A percentile compares a stretch with the other conserved stretches of the same genome.
phyloP scores from a whole-genome alignment of 345 rosid genomes.

The Euphorbia pulcherrima region DNA sequence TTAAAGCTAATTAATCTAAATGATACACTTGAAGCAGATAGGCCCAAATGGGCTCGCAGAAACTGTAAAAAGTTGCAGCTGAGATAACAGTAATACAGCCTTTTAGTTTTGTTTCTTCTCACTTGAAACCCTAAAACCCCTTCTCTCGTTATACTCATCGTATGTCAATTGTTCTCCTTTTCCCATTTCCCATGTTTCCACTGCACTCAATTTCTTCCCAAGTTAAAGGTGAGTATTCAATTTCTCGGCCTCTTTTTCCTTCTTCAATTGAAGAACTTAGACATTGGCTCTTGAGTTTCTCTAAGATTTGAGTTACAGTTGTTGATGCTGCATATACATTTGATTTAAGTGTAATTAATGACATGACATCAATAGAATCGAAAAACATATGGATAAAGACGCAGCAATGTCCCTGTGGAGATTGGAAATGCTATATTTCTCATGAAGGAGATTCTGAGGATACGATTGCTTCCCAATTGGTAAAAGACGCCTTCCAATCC shows the following conservation, averaged over 20 bases:
- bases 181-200: neutral
- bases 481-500: conserved; percentile 32
- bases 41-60: too few species aligned
- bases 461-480: conserved; percentile 37
- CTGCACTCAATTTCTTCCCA: neutral
- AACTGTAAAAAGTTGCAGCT: too few species aligned
- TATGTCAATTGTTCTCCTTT: neutral
- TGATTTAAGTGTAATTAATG: neutral
- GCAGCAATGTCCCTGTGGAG: conserved; percentile 93
- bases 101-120: neutral
- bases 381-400: conserved; percentile 77
- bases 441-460: conserved; percentile 59
- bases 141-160: neutral
- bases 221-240: neutral
- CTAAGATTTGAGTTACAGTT: neutral
- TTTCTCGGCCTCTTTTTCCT: neutral
- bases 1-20: too few species aligned
- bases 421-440: conserved; percentile 83
- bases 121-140: conserved; percentile 14
- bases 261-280: neutral
- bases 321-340: neutral
- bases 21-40: too few species aligned
- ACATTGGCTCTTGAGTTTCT: neutral
- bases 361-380: conserved; percentile 27
- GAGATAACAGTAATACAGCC: too few species aligned